Conservation (phyloP, 345 rosid genomes). For the Syzygium oleosum region DNA sequence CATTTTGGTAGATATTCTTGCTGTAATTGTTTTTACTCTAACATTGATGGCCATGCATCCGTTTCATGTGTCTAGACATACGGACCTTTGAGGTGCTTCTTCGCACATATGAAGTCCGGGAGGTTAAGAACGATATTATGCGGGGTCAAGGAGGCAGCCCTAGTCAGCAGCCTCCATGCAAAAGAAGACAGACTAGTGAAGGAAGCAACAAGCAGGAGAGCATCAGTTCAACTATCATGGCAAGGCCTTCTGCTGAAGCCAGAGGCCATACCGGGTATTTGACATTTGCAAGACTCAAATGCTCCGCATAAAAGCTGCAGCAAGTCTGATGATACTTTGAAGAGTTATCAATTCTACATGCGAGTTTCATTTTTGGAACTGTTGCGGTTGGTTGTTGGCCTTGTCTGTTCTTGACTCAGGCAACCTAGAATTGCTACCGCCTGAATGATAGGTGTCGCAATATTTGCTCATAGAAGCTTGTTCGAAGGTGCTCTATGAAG, state of each 20-base stretch:
- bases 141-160: conserved; percentile 23
- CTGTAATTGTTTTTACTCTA: neutral
- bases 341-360: neutral
- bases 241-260: conserved; percentile 67
- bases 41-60: neutral
- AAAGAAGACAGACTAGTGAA: conserved; percentile 61
- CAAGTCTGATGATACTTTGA: neutral
- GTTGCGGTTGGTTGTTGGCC: neutral
- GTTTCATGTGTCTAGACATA: conserved; percentile 42
- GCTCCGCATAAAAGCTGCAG: conserved; percentile 17
- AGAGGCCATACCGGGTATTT: conserved; percentile 96
- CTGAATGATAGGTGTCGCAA: neutral
- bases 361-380: neutral
- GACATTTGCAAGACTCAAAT: conserved; percentile 83
- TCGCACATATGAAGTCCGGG: conserved; percentile 73
- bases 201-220: conserved; percentile 13
- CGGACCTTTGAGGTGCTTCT: conserved; percentile 86
- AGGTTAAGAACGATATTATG: conserved; percentile 34
- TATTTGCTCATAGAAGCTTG: neutral
- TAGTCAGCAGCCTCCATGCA: conserved; percentile 38
- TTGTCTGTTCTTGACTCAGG: neutral
- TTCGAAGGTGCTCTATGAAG: neutral
- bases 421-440: neutral
- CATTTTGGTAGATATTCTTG: neutral
- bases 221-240: conserved; percentile 38